phyloP scores from a whole-genome alignment of 805 yeast genomes.

The Ogataea saltuana region DNA sequence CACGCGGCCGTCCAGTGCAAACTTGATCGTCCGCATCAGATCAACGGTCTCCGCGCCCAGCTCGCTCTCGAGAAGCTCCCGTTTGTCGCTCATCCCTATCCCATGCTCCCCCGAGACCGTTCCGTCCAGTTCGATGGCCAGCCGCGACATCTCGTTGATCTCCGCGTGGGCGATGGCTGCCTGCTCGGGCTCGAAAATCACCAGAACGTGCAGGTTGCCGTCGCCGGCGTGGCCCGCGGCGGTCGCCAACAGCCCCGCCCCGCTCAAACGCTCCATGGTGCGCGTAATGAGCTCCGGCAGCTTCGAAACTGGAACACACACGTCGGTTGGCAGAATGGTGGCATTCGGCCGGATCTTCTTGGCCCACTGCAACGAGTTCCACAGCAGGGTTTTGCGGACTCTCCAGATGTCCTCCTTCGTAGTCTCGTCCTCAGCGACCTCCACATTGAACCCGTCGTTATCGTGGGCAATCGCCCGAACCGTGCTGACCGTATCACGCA shows the following conservation, averaged over 20 bases:
- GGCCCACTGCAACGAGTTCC: conserved; percentile 72
- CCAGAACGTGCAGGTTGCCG: conserved; percentile 74
- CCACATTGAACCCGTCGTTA: conserved; percentile 57
- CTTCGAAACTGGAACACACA: conserved; percentile 75
- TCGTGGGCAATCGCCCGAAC: conserved; percentile 52
- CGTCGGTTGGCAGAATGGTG: conserved; percentile 74
- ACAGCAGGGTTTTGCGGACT: conserved; percentile 69
- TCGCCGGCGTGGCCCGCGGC: conserved; percentile 84
- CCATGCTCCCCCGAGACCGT: conserved; percentile 91
- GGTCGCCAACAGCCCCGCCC: conserved; percentile 53
- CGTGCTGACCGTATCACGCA: conserved; percentile 44
- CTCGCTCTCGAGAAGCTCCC: conserved; percentile 60
- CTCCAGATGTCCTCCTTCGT: conserved; percentile 71
- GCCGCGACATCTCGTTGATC: conserved; percentile 60
- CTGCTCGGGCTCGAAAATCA: conserved; percentile 57
- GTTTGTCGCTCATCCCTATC: conserved; percentile 70
- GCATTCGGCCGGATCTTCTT: conserved; percentile 42
- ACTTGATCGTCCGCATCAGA: conserved; percentile 70
- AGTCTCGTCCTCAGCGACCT: conserved; percentile 61
- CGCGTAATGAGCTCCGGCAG: conserved; percentile 63
- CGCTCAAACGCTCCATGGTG: conserved; percentile 58
- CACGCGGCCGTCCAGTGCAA: conserved; percentile 72
- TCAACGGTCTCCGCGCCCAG: conserved; percentile 67
- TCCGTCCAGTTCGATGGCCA: conserved; percentile 72
- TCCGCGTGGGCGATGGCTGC: conserved; percentile 46